These are phyloP conservation scores for Dictyostelium discoideum DNA, from an alignment of 78 protist species.

Conservation along the genomic window DNA sequence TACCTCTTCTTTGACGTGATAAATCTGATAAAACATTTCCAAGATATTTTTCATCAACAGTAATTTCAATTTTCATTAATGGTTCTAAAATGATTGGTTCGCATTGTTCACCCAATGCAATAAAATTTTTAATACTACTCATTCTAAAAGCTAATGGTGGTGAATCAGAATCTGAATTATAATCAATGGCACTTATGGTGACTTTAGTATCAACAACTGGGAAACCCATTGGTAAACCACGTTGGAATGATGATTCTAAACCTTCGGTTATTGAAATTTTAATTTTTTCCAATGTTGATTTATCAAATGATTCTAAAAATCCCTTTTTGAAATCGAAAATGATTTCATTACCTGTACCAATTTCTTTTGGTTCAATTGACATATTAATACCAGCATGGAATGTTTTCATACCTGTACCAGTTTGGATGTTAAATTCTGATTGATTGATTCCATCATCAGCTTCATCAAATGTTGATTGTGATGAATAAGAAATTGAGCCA, in stretches of 20 bases:
- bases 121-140: background rate
- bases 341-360: constrained; percentile 44
- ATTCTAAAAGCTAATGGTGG: constrained; percentile 53
- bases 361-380: constrained; percentile 16
- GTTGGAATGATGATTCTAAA: constrained; percentile 24
- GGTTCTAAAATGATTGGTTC: constrained; percentile 55
- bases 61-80: constrained; percentile 67
- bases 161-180: constrained; percentile 35
- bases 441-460: background rate
- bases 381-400: constrained; percentile 33
- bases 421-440: constrained; percentile 16
- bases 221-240: constrained; percentile 77
- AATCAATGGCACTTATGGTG: background rate
- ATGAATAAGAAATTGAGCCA: background rate
- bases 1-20: constrained; percentile 56
- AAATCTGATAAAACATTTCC: constrained; percentile 80
- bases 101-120: constrained; percentile 1
- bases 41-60: constrained; percentile 58
- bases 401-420: constrained; percentile 25
- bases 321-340: background rate
- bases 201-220: constrained; percentile 36
- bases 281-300: constrained; percentile 2
- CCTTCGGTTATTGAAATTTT: constrained; percentile 47
- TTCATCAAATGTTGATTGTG: background rate
- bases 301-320: background rate